A percentile compares a stretch with the other conserved stretches of the same genome.
phyloP scores from a whole-genome alignment of 164 flowering plant genomes.

The Aristolochia contorta region DNA sequence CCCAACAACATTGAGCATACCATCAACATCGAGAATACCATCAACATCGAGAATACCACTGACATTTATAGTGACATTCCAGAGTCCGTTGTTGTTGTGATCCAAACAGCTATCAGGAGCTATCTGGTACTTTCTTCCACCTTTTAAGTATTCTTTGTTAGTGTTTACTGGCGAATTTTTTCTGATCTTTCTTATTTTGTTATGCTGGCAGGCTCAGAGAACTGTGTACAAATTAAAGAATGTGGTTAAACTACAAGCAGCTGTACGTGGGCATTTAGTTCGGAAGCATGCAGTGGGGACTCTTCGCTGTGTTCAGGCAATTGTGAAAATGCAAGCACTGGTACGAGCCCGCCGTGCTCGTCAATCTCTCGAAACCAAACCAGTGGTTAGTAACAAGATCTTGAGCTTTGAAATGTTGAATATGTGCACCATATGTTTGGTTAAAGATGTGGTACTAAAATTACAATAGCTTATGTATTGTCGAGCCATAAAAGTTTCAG shows the following conservation, averaged over 20 bases:
- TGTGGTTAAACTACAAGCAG: constrained; percentile 82
- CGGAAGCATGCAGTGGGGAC: constrained; percentile 81
- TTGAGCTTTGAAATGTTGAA: too few relatives aligned
- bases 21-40: constrained; percentile 14
- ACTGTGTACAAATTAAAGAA: constrained; percentile 46
- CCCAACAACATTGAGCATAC: constrained; percentile 15
- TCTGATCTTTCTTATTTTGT: too few relatives aligned
- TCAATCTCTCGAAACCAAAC: constrained; percentile 7
- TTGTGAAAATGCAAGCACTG: constrained; percentile 82
- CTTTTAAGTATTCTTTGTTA: too few relatives aligned
- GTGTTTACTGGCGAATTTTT: too few relatives aligned
- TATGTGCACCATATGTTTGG: too few relatives aligned
- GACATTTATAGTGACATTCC: constrained; percentile 20
- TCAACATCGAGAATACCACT: constrained; percentile 15
- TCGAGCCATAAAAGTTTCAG: too few relatives aligned
- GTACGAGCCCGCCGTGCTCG: constrained; percentile 70
- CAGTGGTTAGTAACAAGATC: not conserved
- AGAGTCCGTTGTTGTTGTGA: constrained; percentile 45
- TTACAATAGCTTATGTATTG: too few relatives aligned
- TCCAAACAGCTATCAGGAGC: constrained; percentile 68
- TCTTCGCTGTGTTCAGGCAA: constrained; percentile 79
- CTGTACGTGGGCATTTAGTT: constrained; percentile 84
- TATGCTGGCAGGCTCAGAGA: constrained; percentile 46
- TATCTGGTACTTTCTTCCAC: constrained; percentile 44
- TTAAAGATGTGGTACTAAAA: too few relatives aligned